Base-by-base conservation (phyloP, 2,329 filamentous ascomycete species). In the Ophiocordyceps unilateralis region DNA sequence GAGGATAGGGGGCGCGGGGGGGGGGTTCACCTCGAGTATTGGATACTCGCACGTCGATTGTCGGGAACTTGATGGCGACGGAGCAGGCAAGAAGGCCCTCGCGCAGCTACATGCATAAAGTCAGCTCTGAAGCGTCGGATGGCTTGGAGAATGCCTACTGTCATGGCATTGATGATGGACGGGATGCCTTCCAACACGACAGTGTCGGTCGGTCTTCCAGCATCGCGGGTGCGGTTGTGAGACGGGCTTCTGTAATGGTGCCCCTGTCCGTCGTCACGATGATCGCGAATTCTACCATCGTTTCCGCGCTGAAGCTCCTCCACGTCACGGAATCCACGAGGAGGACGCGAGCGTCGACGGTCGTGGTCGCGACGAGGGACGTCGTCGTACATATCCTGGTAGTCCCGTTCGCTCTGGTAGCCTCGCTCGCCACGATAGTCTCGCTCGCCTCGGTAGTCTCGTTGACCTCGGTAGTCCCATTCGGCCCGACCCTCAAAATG, bases 101-200 rank as follows among this genome's bases (percentile, higher is more conserved):
- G 26, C 59, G 60, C 44, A 64, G 57, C 62, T 64, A 44, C 9
- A 46, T 40, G n/a, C n/a, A 43, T 20, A 42, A 42, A 37, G 37
- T 43, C 12, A 41, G 24, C 24, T 41, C 4, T 17, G 23, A 41
- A 5, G 24, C 39, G 8, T 19, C 2, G 9, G 17, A 21, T 19
- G 19, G 4, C 5, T 9, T 7, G n/a, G 23, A 4, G 11, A 17
- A 28, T 10, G 39, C 46, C 19, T n/a, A 74, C 70, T 59, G 73
- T 68, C 54, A 63, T 62, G 55, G 68, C 60, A 45, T 67, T 66
- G 46, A 72, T 59, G 44, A 65, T 64, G 45, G 59, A 54, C 26
- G 70, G 68, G 44, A 76, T 50, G 43, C 70, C 70, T 51, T 76
- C 72, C 38, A 76, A 58, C 43, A 76, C 72, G 42, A 76, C 61